Evolutionary conservation across 352 stramenopile species (phyloP).

Genomic region (Phytophthora foliorum): DNA sequence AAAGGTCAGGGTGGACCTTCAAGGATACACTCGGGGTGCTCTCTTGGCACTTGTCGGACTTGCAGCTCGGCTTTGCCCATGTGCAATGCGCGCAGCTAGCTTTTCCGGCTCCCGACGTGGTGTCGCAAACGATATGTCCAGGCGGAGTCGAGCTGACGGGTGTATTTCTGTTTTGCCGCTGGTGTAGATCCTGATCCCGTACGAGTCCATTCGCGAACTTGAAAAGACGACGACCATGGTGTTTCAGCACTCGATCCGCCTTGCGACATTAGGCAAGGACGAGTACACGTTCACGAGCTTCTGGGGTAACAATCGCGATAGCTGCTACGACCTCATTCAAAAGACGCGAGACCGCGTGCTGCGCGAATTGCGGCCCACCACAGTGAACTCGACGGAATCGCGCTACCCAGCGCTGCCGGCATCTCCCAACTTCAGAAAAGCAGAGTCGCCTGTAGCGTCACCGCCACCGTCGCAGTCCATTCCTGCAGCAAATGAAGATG

Average conservation of each 20-base stretch:
- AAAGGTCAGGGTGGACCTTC: conserved; percentile 63
- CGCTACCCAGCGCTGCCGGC: conserved; percentile 18
- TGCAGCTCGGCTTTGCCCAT: conserved; percentile 29
- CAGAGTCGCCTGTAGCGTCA: conserved; percentile 9
- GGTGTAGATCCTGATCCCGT: conserved; percentile 80
- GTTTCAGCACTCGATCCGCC: conserved; percentile 82
- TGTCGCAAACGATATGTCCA: conserved; percentile 29
- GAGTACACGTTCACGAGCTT: conserved; percentile 91
- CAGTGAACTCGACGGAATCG: conserved; percentile 21
- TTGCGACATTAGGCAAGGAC: conserved; percentile 70
- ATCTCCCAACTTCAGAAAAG: conserved; percentile 17
- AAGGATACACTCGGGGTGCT: conserved; percentile 38
- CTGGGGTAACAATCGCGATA: conserved; percentile 85
- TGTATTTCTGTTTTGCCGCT: conserved; percentile 27
- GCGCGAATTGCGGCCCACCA: conserved; percentile 32
- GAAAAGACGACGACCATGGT: conserved; percentile 87
- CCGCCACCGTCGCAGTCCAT: conserved; percentile 4
- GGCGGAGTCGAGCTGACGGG: conserved; percentile 18
- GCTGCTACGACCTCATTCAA: conserved; percentile 79
- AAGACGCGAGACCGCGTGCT: conserved; percentile 72
- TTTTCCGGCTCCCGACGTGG: conserved; percentile 31
- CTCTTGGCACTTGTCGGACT: conserved; percentile 19
- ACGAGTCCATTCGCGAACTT: conserved; percentile 85
- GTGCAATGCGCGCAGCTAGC: conserved; percentile 22
- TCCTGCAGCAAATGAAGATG: conserved; percentile 11